Evolutionary conservation across 805 yeast species (phyloP), one percentile per base, ranked within the genome.

Genomic region (Myxozyma monticola): DNA sequence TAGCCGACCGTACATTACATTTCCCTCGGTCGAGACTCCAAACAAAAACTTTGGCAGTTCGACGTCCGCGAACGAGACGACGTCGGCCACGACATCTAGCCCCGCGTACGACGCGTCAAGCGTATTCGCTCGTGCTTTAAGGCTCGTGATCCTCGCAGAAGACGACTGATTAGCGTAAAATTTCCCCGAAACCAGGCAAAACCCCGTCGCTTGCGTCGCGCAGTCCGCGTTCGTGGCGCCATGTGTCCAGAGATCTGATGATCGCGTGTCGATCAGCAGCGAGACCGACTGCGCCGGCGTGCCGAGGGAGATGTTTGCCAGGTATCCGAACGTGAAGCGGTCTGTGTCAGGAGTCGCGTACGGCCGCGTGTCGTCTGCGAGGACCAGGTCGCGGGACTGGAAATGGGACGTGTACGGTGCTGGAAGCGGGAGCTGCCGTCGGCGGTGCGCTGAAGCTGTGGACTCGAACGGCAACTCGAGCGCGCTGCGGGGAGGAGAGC

Each of bases 251-350:
- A 84, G 63, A 62, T 85, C 91, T 1, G 84, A 74, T 0, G 88
- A 82, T 1, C 89, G 90, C 1, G 91, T 84, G 63, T 85, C 93
- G 15, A 85, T 65, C 37, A 79, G 65, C 6, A 83, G 79, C 4
- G 68, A 68, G 2, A 84, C 70, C 2, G 68, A 61, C 58, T 84
- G 84, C 1, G 68, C 59, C 2, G 80, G 75, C 0, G 86, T 76
- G 5, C 93, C 93, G 4, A 85, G 40, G 17, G 59, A 31, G 25
- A 72, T 56, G 14, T 54, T 51, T 4, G 66, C 62, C 26, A 61
- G 41, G 58, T 68, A 69, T 2, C 47, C 37, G 24, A 48, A 52
- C 7, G 41, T n/a, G 20, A 31, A 34, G 9, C 56, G 49, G 40
- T 52, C 56, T 17, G 25, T 45, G 24, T 22, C 20, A 6, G 48